phyloP scores from a whole-genome alignment of 768 basidiomycete species.

The Agaricus subrufescens region DNA sequence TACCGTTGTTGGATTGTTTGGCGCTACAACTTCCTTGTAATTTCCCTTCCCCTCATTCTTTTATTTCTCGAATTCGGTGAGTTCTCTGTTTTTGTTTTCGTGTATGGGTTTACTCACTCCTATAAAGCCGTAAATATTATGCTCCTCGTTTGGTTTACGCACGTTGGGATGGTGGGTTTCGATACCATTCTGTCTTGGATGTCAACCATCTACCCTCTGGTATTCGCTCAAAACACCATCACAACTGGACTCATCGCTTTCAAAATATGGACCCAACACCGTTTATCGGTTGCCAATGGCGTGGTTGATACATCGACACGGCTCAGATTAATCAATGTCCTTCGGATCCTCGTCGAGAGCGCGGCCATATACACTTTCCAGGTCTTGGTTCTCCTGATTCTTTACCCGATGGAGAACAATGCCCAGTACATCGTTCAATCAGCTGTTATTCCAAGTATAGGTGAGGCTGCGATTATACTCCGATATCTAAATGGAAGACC shows the following conservation, averaged over 20 bases:
- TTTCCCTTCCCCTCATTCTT: constrained; percentile 18
- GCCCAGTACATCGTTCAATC: constrained; percentile 22
- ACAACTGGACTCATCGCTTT: constrained; percentile 24
- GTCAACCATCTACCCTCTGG: constrained; percentile 21
- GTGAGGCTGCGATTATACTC: constrained; percentile 11
- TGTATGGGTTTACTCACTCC: neutral
- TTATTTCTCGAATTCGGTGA: constrained; percentile 15
- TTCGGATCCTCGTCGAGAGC: constrained; percentile 27
- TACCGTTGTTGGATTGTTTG: constrained; percentile 26
- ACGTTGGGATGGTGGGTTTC: constrained; percentile 11
- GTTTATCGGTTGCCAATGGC: constrained; percentile 16
- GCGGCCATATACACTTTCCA: constrained; percentile 25
- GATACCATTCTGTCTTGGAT: constrained; percentile 12
- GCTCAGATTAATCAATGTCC: constrained; percentile 16
- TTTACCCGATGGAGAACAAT: constrained; percentile 19
- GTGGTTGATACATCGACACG: constrained; percentile 11
- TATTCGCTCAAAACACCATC: constrained; percentile 22
- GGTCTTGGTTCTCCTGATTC: constrained; percentile 21
- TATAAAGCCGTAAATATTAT: constrained; percentile 15
- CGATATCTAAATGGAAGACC: neutral
- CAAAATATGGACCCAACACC: constrained; percentile 23
- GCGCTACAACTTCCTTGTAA: constrained; percentile 16
- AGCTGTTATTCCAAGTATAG: constrained; percentile 24
- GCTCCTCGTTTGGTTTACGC: constrained; percentile 21
- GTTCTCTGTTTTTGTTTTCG: constrained; percentile 8